Evolutionary conservation across 1,284 basidiomycete genomes (phyloP).

Genomic region (Ustilago shanxiensis): DNA sequence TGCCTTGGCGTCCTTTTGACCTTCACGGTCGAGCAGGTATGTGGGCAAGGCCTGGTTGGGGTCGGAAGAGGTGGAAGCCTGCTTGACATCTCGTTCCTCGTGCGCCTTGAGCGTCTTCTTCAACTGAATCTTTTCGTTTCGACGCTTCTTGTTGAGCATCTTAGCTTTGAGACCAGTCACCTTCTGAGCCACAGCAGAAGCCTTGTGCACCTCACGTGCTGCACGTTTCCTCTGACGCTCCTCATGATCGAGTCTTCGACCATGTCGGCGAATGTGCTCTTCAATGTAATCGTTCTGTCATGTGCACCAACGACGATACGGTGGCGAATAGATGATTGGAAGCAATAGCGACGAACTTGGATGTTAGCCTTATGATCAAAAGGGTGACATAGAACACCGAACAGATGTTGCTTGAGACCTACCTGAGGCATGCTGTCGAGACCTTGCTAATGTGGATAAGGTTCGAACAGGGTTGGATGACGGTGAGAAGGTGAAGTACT

Average conservation of each 20-base stretch:
- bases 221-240: constrained; percentile 81
- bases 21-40: constrained; percentile 95
- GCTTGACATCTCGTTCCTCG: constrained; percentile 94
- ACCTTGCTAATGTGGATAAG: not conserved
- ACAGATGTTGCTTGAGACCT: constrained; percentile 12
- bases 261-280: constrained; percentile 70
- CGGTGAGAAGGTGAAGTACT: constrained; percentile 5
- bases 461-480: constrained; percentile 9
- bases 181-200: constrained; percentile 89
- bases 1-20: constrained; percentile 96
- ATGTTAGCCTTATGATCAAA: constrained; percentile 3
- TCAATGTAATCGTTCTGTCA: constrained; percentile 72
- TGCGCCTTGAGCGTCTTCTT: constrained; percentile 99
- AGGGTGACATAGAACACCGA: too few species aligned
- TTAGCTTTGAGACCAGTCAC: constrained; percentile 98
- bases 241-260: constrained; percentile 69
- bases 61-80: constrained; percentile 64
- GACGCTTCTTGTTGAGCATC: constrained; percentile 92
- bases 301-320: not conserved
- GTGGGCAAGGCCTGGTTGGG: constrained; percentile 73
- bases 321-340: not conserved
- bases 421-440: constrained; percentile 53
- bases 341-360: constrained; percentile 2
- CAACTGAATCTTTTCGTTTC: constrained; percentile 97
- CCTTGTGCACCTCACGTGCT: constrained; percentile 89